Evolutionary conservation across 176 grass and related monocot genomes (phyloP).

Genomic region (Melocanna baccifera): DNA sequence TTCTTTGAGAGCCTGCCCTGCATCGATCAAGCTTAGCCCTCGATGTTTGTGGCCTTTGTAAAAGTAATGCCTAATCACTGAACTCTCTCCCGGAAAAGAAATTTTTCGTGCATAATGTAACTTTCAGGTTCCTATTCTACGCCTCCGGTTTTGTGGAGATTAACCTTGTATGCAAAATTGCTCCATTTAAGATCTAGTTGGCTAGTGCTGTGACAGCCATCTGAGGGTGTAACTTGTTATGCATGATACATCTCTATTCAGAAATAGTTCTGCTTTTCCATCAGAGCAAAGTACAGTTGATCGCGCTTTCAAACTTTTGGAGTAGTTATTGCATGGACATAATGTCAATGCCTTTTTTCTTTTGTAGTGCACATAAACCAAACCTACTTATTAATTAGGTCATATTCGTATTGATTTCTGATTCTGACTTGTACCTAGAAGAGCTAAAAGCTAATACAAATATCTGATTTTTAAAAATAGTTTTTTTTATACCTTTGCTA

Average conservation of each 20-base stretch:
- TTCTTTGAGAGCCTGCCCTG: neutral
- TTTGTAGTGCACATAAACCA: neutral
- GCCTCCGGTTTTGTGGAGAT: neutral
- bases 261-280: neutral
- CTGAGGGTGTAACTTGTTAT: neutral
- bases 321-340: neutral
- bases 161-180: neutral
- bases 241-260: neutral
- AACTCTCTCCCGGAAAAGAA: slow-evolving; percentile 13
- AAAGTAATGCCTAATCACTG: slow-evolving; percentile 30
- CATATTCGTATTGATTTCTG: too few species aligned
- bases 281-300: neutral
- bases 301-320: neutral
- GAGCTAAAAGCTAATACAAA: too few species aligned
- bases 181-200: neutral
- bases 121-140: neutral
- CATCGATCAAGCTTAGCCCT: slow-evolving; percentile 18
- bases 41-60: slow-evolving; percentile 28
- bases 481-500: too few species aligned
- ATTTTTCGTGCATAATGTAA: slow-evolving; percentile 11
- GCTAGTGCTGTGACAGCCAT: neutral
- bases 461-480: too few species aligned
- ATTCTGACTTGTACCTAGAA: fast-evolving
- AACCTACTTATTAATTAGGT: neutral
- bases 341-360: neutral